phyloP scores from a whole-genome alignment of 306 rosid genomes.

The Fragaria nilgerrensis region DNA sequence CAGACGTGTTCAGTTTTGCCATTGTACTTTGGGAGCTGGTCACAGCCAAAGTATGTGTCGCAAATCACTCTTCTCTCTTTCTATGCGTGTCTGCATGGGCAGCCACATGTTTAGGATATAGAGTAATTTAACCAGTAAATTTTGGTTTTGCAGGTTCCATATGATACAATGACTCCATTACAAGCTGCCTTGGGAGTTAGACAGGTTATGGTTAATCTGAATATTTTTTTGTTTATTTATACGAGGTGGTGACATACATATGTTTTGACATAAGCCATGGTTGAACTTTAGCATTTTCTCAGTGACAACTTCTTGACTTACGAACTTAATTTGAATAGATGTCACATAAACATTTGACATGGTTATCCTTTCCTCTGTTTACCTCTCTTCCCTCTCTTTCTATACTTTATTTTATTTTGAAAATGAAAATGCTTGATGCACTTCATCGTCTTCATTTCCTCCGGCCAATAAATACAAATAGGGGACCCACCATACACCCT shows the following conservation, averaged over 20 bases:
- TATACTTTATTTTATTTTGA: neutral
- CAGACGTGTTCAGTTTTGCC: slow-evolving; percentile 94
- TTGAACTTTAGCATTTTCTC: neutral
- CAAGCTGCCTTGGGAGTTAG: slow-evolving; percentile 99
- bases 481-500: neutral
- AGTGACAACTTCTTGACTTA: neutral
- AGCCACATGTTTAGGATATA: neutral
- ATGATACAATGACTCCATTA: slow-evolving; percentile 96
- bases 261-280: neutral
- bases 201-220: slow-evolving; percentile 56
- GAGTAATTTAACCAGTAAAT: slow-evolving; percentile 5
- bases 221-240: neutral
- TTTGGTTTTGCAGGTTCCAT: slow-evolving; percentile 70
- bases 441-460: neutral
- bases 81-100: slow-evolving; percentile 6
- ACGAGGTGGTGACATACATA: neutral
- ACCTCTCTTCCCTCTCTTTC: neutral
- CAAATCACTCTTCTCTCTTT: slow-evolving; percentile 12
- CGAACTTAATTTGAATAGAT: neutral
- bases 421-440: neutral
- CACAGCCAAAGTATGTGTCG: slow-evolving; percentile 77
- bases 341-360: neutral
- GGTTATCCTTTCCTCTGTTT: neutral
- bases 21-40: slow-evolving; percentile 97
- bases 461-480: neutral